Evolutionary conservation across 352 stramenopile genomes (phyloP).

Genomic region (Aphanomyces cochlioides): DNA sequence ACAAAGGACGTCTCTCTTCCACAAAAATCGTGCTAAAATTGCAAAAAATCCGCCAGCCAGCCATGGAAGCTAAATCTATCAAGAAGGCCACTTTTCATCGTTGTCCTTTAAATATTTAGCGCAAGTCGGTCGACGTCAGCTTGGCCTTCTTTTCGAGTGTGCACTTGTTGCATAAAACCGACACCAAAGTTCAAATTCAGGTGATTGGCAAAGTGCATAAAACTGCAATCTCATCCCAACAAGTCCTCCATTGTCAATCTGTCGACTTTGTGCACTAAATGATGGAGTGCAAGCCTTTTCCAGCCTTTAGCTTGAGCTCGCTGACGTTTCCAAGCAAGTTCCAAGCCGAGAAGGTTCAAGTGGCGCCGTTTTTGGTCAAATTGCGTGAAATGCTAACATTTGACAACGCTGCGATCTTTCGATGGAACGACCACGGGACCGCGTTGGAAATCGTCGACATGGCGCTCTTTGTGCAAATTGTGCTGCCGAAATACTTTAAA

Average conservation of each 20-base stretch:
- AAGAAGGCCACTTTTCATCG: neutral
- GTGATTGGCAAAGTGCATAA: neutral
- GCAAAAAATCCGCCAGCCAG: neutral
- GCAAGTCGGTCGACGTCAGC: neutral
- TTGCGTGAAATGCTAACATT: neutral
- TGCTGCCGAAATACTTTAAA: slow-evolving; percentile 83
- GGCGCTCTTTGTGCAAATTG: slow-evolving; percentile 48
- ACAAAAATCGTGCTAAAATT: neutral
- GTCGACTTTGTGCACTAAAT: neutral
- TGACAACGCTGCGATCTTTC: slow-evolving; percentile 29
- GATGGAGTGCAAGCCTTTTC: neutral
- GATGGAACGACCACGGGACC: slow-evolving; percentile 49
- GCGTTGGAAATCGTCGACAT: slow-evolving; percentile 83
- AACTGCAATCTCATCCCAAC: neutral
- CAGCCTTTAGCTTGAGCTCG: neutral
- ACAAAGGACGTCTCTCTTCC: neutral
- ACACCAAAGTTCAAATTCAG: neutral
- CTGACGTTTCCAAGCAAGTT: neutral
- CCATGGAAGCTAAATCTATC: neutral
- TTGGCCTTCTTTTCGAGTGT: neutral
- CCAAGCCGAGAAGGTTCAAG: neutral
- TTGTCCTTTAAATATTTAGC: neutral
- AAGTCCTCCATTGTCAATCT: neutral
- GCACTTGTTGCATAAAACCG: neutral
- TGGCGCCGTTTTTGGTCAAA: neutral